Evolutionary conservation across 768 basidiomycete species (phyloP).

Genomic region (Auricularia sp.): DNA sequence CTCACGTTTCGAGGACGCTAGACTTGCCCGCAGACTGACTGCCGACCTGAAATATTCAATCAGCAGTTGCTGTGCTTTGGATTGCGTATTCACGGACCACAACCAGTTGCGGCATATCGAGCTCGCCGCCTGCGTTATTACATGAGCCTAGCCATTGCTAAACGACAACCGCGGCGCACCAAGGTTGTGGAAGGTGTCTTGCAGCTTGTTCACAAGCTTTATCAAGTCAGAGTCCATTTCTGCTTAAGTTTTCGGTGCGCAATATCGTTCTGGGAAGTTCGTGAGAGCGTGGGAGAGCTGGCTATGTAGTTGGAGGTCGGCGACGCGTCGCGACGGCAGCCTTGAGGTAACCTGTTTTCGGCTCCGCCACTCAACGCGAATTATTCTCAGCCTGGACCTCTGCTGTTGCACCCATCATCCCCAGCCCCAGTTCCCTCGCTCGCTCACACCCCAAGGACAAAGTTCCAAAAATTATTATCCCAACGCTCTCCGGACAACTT

Average conservation of each 20-base stretch:
- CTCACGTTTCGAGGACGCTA: constrained; percentile 86
- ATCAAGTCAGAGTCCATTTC: constrained; percentile 91
- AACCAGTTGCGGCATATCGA: constrained; percentile 87
- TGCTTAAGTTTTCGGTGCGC: neutral
- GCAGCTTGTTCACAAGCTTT: constrained; percentile 87
- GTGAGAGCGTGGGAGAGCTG: neutral
- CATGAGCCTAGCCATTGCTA: too few species aligned
- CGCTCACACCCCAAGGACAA: too few species aligned
- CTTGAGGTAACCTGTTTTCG: neutral
- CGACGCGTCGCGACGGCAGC: neutral
- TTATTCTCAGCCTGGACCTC: neutral
- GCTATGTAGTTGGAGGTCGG: neutral
- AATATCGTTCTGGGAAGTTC: too few species aligned
- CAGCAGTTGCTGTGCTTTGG: neutral
- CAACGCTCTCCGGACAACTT: too few species aligned
- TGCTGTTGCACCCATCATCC: too few species aligned
- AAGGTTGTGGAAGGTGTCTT: constrained; percentile 84
- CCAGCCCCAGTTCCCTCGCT: too few species aligned
- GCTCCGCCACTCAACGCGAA: neutral
- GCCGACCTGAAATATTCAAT: constrained; percentile 53
- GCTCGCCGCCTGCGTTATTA: constrained; percentile 54
- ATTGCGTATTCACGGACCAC: constrained; percentile 46
- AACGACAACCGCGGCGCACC: constrained; percentile 36
- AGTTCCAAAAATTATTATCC: too few species aligned
- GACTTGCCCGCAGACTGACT: constrained; percentile 97